phyloP scores from a whole-genome alignment of 1,139 yeast genomes.

The Dujonia santamariae region DNA sequence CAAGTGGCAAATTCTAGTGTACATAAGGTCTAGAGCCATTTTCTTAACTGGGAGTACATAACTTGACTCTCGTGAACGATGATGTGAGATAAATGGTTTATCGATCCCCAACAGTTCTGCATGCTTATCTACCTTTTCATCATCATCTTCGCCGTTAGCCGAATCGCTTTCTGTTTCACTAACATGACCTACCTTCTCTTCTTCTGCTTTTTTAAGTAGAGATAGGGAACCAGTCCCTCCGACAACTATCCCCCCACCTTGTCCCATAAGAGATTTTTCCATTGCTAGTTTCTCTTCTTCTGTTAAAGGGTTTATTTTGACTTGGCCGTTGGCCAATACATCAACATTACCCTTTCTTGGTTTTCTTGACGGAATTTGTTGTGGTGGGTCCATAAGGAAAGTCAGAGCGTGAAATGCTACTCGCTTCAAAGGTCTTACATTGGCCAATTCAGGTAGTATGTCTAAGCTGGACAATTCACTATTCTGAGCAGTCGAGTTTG shows the following conservation, averaged over 20 bases:
- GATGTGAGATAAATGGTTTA: slow-evolving; percentile 42
- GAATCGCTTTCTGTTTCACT: no score
- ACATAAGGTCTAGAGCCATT: slow-evolving; percentile 60
- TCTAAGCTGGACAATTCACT: slow-evolving; percentile 15
- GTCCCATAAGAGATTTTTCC: slow-evolving; percentile 46
- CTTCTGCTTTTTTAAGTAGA: slow-evolving; percentile 21
- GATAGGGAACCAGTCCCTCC: slow-evolving; percentile 74
- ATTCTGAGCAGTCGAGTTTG: slow-evolving; percentile 1
- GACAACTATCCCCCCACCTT: slow-evolving; percentile 73
- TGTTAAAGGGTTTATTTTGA: slow-evolving; percentile 58
- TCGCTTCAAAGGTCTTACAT: slow-evolving; percentile 50
- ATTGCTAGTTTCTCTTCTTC: slow-evolving; percentile 53
- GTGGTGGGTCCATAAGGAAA: slow-evolving; percentile 71
- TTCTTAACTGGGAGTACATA: slow-evolving; percentile 39
- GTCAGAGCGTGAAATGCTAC: slow-evolving; percentile 75
- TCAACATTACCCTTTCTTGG: slow-evolving; percentile 76
- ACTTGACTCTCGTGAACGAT: slow-evolving; percentile 12
- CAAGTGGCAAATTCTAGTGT: slow-evolving; percentile 73
- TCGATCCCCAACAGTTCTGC: slow-evolving; percentile 46
- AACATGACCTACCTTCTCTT: slow-evolving; percentile 7
- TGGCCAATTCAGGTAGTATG: slow-evolving; percentile 21
- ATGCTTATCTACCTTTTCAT: slow-evolving; percentile 39
- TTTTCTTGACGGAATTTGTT: slow-evolving; percentile 61
- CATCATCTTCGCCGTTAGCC: slow-evolving; percentile 29
- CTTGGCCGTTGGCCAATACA: slow-evolving; percentile 54